A percentile compares a stretch with the other conserved stretches of the same genome.
Evolutionary conservation across 371 early-diverging fungal species (phyloP).

Genomic region (Zychaea mexicana): DNA sequence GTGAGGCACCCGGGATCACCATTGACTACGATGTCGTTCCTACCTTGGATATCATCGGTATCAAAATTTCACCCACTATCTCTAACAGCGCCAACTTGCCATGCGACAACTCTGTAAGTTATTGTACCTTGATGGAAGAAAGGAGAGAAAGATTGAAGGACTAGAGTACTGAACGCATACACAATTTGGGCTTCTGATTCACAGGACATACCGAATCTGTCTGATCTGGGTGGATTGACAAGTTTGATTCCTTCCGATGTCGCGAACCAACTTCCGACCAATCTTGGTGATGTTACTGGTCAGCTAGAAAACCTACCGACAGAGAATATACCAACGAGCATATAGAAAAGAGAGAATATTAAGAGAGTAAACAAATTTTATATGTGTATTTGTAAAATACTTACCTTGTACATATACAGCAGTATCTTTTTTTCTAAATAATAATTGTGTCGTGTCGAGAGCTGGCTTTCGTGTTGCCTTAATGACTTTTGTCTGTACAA

Average conservation of each 20-base stretch:
- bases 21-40: conserved; percentile 51
- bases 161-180: too few species aligned
- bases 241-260: conserved; percentile 10
- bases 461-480: too few species aligned
- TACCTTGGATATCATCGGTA: conserved; percentile 22
- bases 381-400: neutral
- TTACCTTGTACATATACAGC: neutral
- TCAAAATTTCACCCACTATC: conserved; percentile 21
- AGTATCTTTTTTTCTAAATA: neutral
- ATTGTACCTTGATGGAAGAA: too few species aligned
- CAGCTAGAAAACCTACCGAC: neutral
- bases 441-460: too few species aligned
- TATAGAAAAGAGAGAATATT: neutral
- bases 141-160: too few species aligned
- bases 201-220: conserved; percentile 6
- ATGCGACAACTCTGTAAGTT: conserved; percentile 18
- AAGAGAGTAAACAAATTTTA: neutral
- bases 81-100: conserved; percentile 13
- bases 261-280: neutral
- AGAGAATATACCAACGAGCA: neutral
- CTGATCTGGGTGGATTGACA: neutral
- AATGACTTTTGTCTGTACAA: too few species aligned
- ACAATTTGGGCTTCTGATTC: too few species aligned
- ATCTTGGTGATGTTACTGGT: neutral
- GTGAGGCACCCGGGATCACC: conserved; percentile 20